Evolutionary conservation across 106 monocot species (phyloP).

Genomic region (Dendrobium chrysotoxum): DNA sequence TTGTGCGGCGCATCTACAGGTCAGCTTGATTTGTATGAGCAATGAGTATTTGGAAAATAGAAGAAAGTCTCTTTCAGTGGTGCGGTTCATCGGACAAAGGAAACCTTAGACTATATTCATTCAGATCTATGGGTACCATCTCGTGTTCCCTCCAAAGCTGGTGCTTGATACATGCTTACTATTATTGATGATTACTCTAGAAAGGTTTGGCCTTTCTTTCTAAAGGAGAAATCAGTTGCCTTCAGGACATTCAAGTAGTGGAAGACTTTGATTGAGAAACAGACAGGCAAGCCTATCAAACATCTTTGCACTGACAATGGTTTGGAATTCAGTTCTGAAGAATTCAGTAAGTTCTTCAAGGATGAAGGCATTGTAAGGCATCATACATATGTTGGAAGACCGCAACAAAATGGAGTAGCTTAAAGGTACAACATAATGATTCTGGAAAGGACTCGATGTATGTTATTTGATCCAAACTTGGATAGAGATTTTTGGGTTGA

Average conservation of each 20-base stretch:
- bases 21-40: not conserved
- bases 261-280: no score
- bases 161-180: not conserved
- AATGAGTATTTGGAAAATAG: not conserved
- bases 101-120: not conserved
- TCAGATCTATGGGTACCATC: not conserved
- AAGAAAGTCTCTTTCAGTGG: not conserved
- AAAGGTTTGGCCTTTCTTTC: not conserved
- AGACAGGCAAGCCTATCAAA: no score
- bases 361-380: no score
- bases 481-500: not conserved
- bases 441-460: not conserved
- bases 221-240: no score
- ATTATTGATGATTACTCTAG: no score
- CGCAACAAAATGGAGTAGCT: no score
- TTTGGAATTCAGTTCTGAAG: no score
- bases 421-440: no score
- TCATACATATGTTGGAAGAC: no score
- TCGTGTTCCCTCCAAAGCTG: not conserved
- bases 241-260: no score
- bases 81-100: not conserved
- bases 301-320: no score
- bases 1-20: not conserved
- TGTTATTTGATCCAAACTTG: not conserved
- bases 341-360: no score